Conservation (phyloP, 2,329 filamentous ascomycete species). For the Beauveria medogensis region DNA sequence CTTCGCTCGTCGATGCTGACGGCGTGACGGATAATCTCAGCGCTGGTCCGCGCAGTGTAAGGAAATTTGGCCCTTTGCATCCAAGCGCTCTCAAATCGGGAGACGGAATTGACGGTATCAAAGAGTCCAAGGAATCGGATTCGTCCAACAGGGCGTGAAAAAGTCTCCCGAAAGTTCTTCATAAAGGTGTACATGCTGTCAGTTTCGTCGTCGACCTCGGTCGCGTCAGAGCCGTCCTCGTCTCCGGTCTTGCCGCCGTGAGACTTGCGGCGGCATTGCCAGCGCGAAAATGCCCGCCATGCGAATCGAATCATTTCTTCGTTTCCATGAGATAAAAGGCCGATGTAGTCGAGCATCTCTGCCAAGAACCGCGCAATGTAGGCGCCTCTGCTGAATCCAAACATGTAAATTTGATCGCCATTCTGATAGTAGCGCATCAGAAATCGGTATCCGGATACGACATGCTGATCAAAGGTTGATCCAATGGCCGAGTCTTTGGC, state of each 20-base stretch:
- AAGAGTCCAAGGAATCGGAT: constrained; percentile 74
- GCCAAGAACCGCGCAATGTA: constrained; percentile 70
- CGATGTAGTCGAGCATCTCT: constrained; percentile 79
- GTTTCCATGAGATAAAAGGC: constrained; percentile 71
- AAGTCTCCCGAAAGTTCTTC: constrained; percentile 74
- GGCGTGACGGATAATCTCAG: constrained; percentile 57
- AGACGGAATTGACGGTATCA: constrained; percentile 75
- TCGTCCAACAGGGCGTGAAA: constrained; percentile 63
- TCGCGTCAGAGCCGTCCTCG: constrained; percentile 28
- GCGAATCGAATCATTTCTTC: constrained; percentile 80
- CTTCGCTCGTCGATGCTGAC: constrained; percentile 64
- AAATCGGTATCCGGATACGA: constrained; percentile 75
- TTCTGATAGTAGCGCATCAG: constrained; percentile 65
- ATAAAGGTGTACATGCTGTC: constrained; percentile 62
- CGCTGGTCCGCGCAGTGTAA: constrained; percentile 51
- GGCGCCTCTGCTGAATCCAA: constrained; percentile 65
- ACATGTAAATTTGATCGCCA: constrained; percentile 61
- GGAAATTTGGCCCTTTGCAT: constrained; percentile 76
- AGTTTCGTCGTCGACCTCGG: constrained; percentile 17
- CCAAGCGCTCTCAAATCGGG: constrained; percentile 65
- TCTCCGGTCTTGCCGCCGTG: constrained; percentile 48
- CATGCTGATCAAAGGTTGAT: constrained; percentile 73
- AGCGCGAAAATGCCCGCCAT: constrained; percentile 73
- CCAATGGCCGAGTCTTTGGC: constrained; percentile 75
- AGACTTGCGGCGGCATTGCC: constrained; percentile 65